Evolutionary conservation across 306 rosid species (phyloP), one percentile per base, ranked within the genome.

Genomic region (Prunus mume): DNA sequence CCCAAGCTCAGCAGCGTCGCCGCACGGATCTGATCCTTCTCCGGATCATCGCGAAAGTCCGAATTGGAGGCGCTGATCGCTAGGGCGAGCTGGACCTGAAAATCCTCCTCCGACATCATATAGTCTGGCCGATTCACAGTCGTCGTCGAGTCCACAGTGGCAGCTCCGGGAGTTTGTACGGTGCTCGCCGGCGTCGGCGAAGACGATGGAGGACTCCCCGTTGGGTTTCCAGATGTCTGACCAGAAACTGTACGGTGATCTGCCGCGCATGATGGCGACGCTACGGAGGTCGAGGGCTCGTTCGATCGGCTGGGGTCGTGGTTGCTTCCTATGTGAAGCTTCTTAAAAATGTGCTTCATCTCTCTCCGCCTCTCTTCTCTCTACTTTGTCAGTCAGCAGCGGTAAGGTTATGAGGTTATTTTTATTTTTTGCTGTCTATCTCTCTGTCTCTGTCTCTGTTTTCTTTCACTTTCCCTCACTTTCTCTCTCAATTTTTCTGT

Each of bases 61-160:
- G 97, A 95, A 87, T 95, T 95, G 52, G 99, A 95, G 64, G 97
- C 99, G 73, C 99, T 95, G 78, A 95, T 95, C 46, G 99, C 99
- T 68, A 95, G 89, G 85, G 99, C 97, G 28, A 95, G 90, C 90
- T 95, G 99, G 46, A 92, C 83, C 93, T 95, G 99, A 83, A 87
- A 95, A 82, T 95, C 97, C 89, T 95, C 99, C 80, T 95, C 99
- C 18, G 96, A 92, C 58, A 90, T 85, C 86, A 95, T 87, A 76
- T 82, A 92, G 56, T 95, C 99, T 3, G 88, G 81, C 64, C 88
- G 86, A 57, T 79, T 86, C 19, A 85, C 81, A 65, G 54, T 27
- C 38, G 80, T 54, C 20, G 85, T 30, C 20, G 79, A 74, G 17
- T 72, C 54, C 3, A 52, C 27, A 6, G 20, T 7, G 18, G 52